Base-by-base conservation (phyloP, 202 grass and related monocot species). In the Dendrocalamus latiflorus region DNA sequence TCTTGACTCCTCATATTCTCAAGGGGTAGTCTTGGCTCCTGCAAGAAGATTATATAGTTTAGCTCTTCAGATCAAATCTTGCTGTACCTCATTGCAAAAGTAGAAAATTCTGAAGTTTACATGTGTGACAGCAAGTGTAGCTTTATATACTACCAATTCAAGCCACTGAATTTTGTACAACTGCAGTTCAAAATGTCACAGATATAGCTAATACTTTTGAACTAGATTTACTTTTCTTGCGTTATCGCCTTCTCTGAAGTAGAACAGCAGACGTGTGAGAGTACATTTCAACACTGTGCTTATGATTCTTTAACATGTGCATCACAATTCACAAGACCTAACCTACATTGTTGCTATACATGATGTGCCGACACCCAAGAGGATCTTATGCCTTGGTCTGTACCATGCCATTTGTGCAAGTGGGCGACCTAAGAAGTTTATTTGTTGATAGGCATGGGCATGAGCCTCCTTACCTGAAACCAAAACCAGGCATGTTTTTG, bases 281-380 rank as follows among this genome's bases (percentile, higher is more conserved):
- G 28, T 58, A 8, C 66, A 78, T 53, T 75, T 90, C 26, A 86
- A 16, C 25, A 36, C 56, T 75, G 56, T 68, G 43, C 56, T 64
- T 54, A 53, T 56, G 28, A 80, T 87, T 83, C 69, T 28, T 82
- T 79, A 36, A 49, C 59, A 79, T 79, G 79, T 75, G 68, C 37
- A 64, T 74, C 83, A 83, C 74, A 68, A 69, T 51, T 74, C 79
- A 86, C 79, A 68, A 83, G 42, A 86, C 61, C 74, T 83, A 77
- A 77, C 83, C 24, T 68, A 78, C 59, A 86, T 36, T 86, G 60
- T 57, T 78, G 78, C 18, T 67, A 73, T 72, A 77, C 70, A 81
- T 86, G 78, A 61, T 61, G 60, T 42, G 39, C 83, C 30, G 39
- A 61, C 59, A 82, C 59, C 41, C 79, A 68, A 22, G 25, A 79